These are phyloP conservation scores for Chenopodium formosanum DNA, from an alignment of 148 eudicot species.

Conservation along the genomic window DNA sequence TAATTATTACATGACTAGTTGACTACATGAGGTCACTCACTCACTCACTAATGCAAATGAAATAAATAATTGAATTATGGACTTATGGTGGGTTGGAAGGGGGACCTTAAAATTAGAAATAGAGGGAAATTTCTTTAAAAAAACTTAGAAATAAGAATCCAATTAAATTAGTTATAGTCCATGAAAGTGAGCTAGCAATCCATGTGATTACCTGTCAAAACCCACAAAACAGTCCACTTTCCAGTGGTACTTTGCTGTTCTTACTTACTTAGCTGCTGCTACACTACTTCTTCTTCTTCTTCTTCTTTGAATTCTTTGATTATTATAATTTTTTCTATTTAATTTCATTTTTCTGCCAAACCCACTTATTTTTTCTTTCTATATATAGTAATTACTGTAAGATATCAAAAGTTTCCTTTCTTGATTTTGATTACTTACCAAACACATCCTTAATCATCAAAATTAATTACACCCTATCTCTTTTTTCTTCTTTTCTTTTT, in stretches of 20 bases:
- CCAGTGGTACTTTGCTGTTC: conserved; percentile 32
- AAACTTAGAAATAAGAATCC: not conserved
- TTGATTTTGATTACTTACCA: conserved; percentile 14
- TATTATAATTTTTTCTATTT: conserved; percentile 1
- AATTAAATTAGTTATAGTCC: conserved; percentile 21
- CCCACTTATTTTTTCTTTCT: not conserved
- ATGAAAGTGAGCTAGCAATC: conserved; percentile 38
- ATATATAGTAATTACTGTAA: not conserved
- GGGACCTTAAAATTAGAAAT: conserved; percentile 11
- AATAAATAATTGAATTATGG: conserved; percentile 26
- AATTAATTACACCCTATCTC: not conserved
- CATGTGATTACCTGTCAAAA: conserved; percentile 38
- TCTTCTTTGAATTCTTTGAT: not conserved
- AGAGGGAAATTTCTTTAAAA: no score
- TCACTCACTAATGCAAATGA: not conserved
- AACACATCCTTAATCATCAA: not conserved
- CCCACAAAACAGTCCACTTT: conserved; percentile 36
- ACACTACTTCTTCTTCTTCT: not conserved
- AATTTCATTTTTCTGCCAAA: conserved; percentile 11
- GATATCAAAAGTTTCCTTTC: conserved; percentile 5
- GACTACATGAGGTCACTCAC: not conserved
- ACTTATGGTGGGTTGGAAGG: conserved; percentile 18
- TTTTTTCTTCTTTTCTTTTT: not conserved
- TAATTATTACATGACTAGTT: not conserved
- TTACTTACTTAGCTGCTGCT: conserved; percentile 21